Percentiles rank a stretch among this genome's conserved stretches.
phyloP scores from a whole-genome alignment of 441 rosid genomes.

The Cnidoscolus chayamansa region DNA sequence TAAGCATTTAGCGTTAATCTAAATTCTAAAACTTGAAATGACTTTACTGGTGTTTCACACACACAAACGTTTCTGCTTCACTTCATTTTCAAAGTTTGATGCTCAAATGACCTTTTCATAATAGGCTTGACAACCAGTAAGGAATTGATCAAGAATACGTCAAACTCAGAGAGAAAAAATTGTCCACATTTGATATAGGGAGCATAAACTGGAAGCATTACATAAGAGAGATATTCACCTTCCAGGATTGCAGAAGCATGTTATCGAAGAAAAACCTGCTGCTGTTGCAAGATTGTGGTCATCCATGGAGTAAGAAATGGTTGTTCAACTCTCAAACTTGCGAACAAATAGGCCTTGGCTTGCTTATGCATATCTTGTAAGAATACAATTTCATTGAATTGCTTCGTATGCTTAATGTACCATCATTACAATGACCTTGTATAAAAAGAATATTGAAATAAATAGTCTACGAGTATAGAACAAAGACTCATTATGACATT shows the following conservation, averaged over 20 bases:
- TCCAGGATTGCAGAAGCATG: background rate
- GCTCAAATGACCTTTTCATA: background rate
- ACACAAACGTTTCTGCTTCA: background rate
- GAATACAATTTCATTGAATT: background rate
- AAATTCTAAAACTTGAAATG: conserved; percentile 2
- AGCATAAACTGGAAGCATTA: conserved; percentile 35
- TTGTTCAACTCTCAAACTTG: background rate
- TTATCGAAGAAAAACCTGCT: background rate
- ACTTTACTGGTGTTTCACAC: too few species aligned
- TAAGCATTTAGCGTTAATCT: background rate
- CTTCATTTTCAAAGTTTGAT: too few species aligned
- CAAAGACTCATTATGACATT: background rate
- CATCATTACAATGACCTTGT: background rate
- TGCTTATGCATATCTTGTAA: background rate
- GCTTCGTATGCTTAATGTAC: background rate
- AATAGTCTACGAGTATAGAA: background rate
- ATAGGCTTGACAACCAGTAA: conserved; percentile 31
- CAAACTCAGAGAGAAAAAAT: conserved; percentile 27
- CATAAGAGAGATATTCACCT: conserved; percentile 30
- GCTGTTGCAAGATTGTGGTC: background rate
- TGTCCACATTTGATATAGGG: conserved; percentile 25
- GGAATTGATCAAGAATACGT: conserved; percentile 29
- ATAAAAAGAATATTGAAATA: background rate
- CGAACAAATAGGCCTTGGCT: background rate
- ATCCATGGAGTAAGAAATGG: background rate